A percentile compares a stretch with the other conserved stretches of the same genome.
Conservation (phyloP, 768 basidiomycete genomes). For the Rossbeevera mucosa region DNA sequence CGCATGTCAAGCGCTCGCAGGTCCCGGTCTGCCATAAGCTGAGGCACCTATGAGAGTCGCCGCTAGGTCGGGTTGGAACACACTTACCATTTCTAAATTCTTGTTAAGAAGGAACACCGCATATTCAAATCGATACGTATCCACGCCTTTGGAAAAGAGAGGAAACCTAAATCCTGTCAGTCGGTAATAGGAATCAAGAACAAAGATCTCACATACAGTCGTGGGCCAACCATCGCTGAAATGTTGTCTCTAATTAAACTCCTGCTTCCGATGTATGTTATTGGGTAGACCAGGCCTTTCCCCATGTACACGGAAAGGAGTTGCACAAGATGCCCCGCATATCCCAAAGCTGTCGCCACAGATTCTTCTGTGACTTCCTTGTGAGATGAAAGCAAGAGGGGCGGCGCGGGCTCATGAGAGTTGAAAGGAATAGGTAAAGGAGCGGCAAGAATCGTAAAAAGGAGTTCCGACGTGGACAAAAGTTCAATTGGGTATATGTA, state of each 20-base stretch:
- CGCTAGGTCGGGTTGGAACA: not conserved
- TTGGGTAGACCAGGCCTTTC: constrained; percentile 76
- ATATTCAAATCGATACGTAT: constrained; percentile 96
- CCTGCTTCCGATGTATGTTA: constrained; percentile 85
- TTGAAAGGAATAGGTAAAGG: constrained; percentile 86
- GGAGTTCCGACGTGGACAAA: constrained; percentile 74
- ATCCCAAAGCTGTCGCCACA: constrained; percentile 87
- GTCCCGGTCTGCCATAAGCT: constrained; percentile 92
- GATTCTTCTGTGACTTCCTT: constrained; percentile 78
- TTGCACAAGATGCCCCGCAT: constrained; percentile 82
- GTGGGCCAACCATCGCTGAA: constrained; percentile 90
- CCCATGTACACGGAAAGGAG: constrained; percentile 76
- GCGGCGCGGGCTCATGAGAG: constrained; percentile 77
- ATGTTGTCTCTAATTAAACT: constrained; percentile 91
- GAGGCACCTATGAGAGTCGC: constrained; percentile 6
- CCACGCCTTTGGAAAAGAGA: constrained; percentile 89
- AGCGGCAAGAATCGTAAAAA: constrained; percentile 81
- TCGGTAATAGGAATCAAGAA: not conserved
- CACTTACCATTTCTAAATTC: constrained; percentile 83
- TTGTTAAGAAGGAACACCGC: constrained; percentile 96
- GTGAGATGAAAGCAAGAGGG: constrained; percentile 59
- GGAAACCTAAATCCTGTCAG: constrained; percentile 68
- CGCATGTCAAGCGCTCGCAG: constrained; percentile 88
- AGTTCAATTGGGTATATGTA: constrained; percentile 88
- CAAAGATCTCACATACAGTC: constrained; percentile 61